Percentiles rank a stretch among this genome's conserved stretches.
Evolutionary conservation across 169 alveolate species (phyloP).

Genomic region (Neospora caninum): DNA sequence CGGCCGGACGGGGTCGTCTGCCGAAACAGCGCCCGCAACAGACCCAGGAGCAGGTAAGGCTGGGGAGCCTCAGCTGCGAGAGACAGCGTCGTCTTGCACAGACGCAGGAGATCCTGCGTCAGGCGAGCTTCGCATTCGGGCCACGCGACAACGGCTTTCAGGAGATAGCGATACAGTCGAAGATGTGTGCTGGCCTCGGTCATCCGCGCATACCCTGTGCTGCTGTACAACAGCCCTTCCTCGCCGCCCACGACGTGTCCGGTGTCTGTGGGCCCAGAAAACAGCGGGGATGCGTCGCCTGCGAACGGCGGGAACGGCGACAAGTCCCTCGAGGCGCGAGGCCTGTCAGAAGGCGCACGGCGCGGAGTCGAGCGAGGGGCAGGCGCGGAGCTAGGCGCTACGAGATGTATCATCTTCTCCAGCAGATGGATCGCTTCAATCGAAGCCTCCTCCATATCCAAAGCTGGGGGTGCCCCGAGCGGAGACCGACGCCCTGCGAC

Average conservation of each 20-base stretch:
- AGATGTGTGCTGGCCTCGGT: slow-evolving; percentile 47
- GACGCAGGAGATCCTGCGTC: background rate
- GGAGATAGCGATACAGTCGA: slow-evolving; percentile 56
- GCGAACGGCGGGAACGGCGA: slow-evolving; percentile 14
- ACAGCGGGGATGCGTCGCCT: background rate
- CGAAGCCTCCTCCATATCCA: background rate
- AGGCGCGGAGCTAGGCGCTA: background rate
- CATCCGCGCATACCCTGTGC: slow-evolving; percentile 63
- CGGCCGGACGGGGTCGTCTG: slow-evolving; percentile 59
- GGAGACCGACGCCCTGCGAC: background rate
- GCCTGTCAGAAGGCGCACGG: background rate
- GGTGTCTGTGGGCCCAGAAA: slow-evolving; percentile 11
- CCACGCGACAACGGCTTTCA: slow-evolving; percentile 59
- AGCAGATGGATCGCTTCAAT: background rate
- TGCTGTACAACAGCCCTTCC: slow-evolving; percentile 52
- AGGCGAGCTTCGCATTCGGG: slow-evolving; percentile 43
- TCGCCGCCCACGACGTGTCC: slow-evolving; percentile 48
- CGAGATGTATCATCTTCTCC: background rate
- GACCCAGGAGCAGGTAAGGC: slow-evolving; percentile 58
- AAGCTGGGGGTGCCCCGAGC: background rate
- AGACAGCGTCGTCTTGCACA: slow-evolving; percentile 29
- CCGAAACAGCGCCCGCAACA: slow-evolving; percentile 52
- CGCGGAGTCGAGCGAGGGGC: background rate
- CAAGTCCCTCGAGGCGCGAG: background rate
- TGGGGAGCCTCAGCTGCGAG: slow-evolving; percentile 60